Evolutionary conservation across 768 basidiomycete genomes (phyloP).

Genomic region (Trametes cingulata): DNA sequence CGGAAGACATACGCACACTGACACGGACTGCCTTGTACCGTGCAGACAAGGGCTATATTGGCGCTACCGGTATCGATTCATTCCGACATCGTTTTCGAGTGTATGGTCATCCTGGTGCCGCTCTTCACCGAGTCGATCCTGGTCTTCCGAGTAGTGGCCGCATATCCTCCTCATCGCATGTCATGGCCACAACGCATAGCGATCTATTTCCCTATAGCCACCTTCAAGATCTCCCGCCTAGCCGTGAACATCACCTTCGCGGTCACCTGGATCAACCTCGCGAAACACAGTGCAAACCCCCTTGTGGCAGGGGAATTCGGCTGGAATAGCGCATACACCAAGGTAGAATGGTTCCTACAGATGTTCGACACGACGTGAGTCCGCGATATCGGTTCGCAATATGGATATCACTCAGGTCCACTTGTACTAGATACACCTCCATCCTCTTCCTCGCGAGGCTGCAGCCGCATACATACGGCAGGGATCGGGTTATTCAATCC

Average conservation of each 20-base stretch:
- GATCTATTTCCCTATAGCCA: conserved; percentile 31
- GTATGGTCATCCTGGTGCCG: conserved; percentile 33
- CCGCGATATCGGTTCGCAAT: no score
- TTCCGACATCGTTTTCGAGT: conserved; percentile 26
- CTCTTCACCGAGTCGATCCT: conserved; percentile 41
- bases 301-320: neutral
- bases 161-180: conserved; percentile 33
- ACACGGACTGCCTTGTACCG: neutral
- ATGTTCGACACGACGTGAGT: conserved; percentile 36
- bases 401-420: no score
- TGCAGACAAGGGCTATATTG: neutral
- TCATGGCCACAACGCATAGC: conserved; percentile 15
- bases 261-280: neutral
- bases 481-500: no score
- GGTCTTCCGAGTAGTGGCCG: conserved; percentile 37
- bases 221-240: conserved; percentile 34
- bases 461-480: neutral
- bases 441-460: conserved; percentile 32
- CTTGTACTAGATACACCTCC: conserved; percentile 25
- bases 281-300: conserved; percentile 13
- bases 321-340: neutral
- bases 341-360: conserved; percentile 35
- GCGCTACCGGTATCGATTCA: no score
- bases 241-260: conserved; percentile 16
- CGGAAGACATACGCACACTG: neutral